Base-by-base conservation (phyloP, 2,329 filamentous ascomycete genomes). In the Colletotrichum caudatum region DNA sequence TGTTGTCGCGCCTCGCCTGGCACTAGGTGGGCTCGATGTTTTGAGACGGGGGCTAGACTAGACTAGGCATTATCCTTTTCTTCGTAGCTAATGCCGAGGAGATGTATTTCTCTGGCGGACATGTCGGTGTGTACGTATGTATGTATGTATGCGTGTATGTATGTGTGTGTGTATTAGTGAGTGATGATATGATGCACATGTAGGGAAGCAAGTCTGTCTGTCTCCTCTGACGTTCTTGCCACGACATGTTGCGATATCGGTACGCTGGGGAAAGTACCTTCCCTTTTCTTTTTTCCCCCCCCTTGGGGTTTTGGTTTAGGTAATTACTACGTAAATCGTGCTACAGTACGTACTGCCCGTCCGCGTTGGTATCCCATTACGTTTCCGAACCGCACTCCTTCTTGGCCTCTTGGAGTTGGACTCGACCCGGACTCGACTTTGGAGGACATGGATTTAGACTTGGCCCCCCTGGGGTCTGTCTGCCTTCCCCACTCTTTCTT, bases 291-390 rank as follows among this genome's bases (percentile, higher is more conserved):
- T 58, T 66, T 33, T 29, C 46, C 29, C 37, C 46, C n/a, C n/a
- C n/a, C n/a, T n/a, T 44, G 41, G 16, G 41, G 14, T 39, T 4
- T 44, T 35, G 35, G 48, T 35, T 68, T 68, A 71, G 57, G 68
- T 68, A 68, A 71, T 46, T 4, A 29, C 29, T 4, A 29, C 29
- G 29, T 29, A 29, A 3, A 29, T 29, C 5, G 29, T 29, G 29
- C 29, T 29, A 29, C 29, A 29, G 29, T 29, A 29, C 29, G 29
- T 29, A 29, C 29, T 29, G 29, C 29, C 29, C 29, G 69, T 72
- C 69, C 60, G 51, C 60, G 37, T 12, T 46, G 62, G 69, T 75
- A 76, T 74, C 74, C 67, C 67, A 74, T 79, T 79, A 79, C 77
- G 75, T 77, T 79, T 77, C 69, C 67, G 64, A 74, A 72, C 60